Evolutionary conservation across 2,329 filamentous ascomycete genomes (phyloP), one percentile per base, ranked within the genome.

Genomic region (Fusarium hostae): DNA sequence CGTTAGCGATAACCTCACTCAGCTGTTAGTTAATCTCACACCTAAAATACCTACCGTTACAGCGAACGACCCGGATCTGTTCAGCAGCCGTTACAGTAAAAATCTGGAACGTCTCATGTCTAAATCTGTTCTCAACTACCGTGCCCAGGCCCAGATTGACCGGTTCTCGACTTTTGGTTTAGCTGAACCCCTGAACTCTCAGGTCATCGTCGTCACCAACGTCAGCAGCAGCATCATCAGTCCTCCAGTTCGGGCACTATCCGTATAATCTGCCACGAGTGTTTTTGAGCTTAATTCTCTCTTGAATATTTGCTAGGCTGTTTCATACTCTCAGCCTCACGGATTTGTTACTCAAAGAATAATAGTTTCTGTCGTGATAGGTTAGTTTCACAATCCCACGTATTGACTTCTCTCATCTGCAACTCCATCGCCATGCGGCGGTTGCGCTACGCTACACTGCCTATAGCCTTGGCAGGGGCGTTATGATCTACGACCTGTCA

Each of bases 181-280:
- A 45, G 57, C 39, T 44, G 57, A 58, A 54, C 61, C 61, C 61
- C 66, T 65, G 56, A 66, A 37, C 65, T 65, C 28, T 50, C 54
- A 24, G 48, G 44, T 47, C 57, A 67, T 67, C 48, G 41, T 52
- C 64, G 39, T 50, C 50, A 44, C 44, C 57, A 64, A 39, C 68
- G 59, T 30, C 55, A 64, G 18, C 59, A 50, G 35, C 59, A 34
- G 12, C 57, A 70, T 48, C 67, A 41, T 18, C 52, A 66, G 30
- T 61, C 58, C 61, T 72, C 63, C 57, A 63, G 50, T 52, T 76
- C 73, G 73, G 73, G 40, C 73, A 67, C 54, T 60, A 73, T 76
- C 73, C 73, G 71, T 63, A 58, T 66, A 55, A 52, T 34, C 45
- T 34, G 35, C 40, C 35, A 44, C 41, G 22, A 56, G 32, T 24